These are phyloP conservation scores for Gelatoporia subvermispora DNA, from an alignment of 768 basidiomycete genomes.

Conservation along the genomic window DNA sequence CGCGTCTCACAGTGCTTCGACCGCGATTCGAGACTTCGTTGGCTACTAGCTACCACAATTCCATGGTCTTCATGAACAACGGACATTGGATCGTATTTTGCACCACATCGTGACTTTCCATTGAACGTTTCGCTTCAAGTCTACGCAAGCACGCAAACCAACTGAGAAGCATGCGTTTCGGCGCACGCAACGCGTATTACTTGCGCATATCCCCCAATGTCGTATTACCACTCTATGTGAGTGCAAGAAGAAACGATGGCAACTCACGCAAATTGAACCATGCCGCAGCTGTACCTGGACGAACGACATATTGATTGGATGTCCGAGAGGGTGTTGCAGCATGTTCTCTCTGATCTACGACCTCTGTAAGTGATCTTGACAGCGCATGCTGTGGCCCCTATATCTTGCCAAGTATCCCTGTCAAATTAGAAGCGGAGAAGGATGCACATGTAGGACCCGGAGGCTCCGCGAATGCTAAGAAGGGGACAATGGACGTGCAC, in stretches of 20 bases:
- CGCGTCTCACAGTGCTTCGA: too few relatives aligned
- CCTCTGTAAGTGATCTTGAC: slow-evolving; percentile 45
- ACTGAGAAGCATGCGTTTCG: slow-evolving; percentile 51
- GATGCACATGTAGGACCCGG: slow-evolving; percentile 37
- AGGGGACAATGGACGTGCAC: slow-evolving; percentile 75
- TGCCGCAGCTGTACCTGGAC: slow-evolving; percentile 72
- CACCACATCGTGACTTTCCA: too few relatives aligned
- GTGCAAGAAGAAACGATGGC: slow-evolving; percentile 12
- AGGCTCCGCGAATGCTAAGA: slow-evolving; percentile 46
- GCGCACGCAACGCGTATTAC: slow-evolving; percentile 74
- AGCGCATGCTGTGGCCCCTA: background rate
- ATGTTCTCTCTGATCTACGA: slow-evolving; percentile 74
- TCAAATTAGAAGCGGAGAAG: slow-evolving; percentile 61
- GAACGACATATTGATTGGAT: slow-evolving; percentile 89
- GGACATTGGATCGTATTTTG: too few relatives aligned
- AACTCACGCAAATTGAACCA: slow-evolving; percentile 2
- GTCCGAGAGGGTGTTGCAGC: slow-evolving; percentile 75
- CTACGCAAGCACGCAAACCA: too few relatives aligned
- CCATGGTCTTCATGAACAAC: too few relatives aligned
- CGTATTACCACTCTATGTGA: slow-evolving; percentile 77
- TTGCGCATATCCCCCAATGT: slow-evolving; percentile 70
- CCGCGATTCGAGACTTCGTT: too few relatives aligned
- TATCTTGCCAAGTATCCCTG: slow-evolving; percentile 46
- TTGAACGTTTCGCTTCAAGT: too few relatives aligned
- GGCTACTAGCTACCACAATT: too few relatives aligned